Conservation (phyloP, 352 stramenopile genomes). For the Phytophthora nicotianae region DNA sequence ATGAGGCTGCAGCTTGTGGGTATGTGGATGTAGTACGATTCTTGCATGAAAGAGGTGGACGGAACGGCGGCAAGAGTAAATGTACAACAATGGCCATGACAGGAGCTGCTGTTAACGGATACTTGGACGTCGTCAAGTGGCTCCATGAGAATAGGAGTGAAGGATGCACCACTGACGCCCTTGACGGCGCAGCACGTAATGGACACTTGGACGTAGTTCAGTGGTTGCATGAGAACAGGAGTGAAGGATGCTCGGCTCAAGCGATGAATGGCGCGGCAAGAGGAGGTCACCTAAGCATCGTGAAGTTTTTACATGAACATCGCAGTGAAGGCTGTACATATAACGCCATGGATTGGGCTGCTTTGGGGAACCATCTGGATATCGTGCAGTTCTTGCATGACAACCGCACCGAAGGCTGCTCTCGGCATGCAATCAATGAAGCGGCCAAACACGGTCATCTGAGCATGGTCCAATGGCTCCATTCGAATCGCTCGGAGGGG, state of each 20-base stretch:
- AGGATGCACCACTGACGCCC: conserved; percentile 22
- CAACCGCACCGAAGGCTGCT: conserved; percentile 34
- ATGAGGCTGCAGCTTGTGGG: conserved; percentile 31
- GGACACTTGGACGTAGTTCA: conserved; percentile 31
- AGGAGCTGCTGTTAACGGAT: conserved; percentile 25
- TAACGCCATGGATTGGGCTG: conserved; percentile 39
- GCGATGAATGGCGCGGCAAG: conserved; percentile 33
- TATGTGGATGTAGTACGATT: conserved; percentile 31
- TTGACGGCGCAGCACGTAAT: conserved; percentile 27
- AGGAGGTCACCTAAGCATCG: conserved; percentile 21
- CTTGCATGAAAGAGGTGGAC: conserved; percentile 22
- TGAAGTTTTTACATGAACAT: conserved; percentile 36
- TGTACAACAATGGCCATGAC: conserved; percentile 31
- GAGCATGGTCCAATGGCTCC: conserved; percentile 31
- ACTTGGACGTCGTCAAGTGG: conserved; percentile 31
- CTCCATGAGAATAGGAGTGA: conserved; percentile 27
- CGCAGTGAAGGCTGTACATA: conserved; percentile 36
- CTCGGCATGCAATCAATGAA: conserved; percentile 29
- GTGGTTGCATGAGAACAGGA: conserved; percentile 35
- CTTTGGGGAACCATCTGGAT: conserved; percentile 22
- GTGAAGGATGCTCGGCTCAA: conserved; percentile 26
- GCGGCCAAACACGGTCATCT: conserved; percentile 33
- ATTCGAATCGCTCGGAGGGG: conserved; percentile 26
- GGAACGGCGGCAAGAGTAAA: conserved; percentile 12
- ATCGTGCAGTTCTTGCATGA: conserved; percentile 34